phyloP scores from a whole-genome alignment of 2,329 filamentous ascomycete genomes.

The Trichoderma koningiopsis region DNA sequence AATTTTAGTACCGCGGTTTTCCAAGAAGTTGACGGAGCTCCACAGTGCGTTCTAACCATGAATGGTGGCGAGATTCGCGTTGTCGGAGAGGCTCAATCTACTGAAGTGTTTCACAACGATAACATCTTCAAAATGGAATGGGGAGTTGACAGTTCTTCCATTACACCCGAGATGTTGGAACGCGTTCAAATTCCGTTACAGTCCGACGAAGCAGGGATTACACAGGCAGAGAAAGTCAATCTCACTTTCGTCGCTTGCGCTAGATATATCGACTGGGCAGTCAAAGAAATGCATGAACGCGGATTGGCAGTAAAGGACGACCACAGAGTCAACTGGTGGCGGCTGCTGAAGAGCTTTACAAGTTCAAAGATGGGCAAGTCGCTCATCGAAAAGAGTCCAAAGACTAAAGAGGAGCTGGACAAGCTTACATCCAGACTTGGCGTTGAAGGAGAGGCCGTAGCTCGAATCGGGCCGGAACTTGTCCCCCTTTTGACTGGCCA shows the following conservation, averaged over 20 bases:
- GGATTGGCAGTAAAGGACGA: neutral
- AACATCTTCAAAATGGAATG: constrained; percentile 17
- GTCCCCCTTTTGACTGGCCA: neutral
- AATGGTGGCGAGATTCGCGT: constrained; percentile 13
- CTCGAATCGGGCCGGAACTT: constrained; percentile 7
- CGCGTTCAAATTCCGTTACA: neutral
- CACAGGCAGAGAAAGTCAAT: constrained; percentile 15
- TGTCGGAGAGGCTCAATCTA: neutral
- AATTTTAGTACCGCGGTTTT: constrained; percentile 12
- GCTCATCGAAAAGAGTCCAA: constrained; percentile 1
- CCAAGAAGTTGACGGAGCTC: neutral
- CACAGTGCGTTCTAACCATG: constrained; percentile 6
- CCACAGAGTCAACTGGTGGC: constrained; percentile 15
- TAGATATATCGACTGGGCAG: constrained; percentile 17
- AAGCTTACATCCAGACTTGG: constrained; percentile 6
- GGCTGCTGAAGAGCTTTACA: neutral
- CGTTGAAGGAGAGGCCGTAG: constrained; percentile 13
- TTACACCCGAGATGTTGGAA: neutral
- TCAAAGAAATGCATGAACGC: neutral
- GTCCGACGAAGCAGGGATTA: constrained; percentile 5
- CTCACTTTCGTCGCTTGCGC: constrained; percentile 8
- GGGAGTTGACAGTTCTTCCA: constrained; percentile 10
- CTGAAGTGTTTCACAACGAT: neutral
- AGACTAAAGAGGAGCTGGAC: neutral
- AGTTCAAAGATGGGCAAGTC: neutral